A percentile compares a stretch with the other conserved stretches of the same genome.
Evolutionary conservation across 1,284 basidiomycete species (phyloP).

Genomic region (Cryptococcus hybrid): DNA sequence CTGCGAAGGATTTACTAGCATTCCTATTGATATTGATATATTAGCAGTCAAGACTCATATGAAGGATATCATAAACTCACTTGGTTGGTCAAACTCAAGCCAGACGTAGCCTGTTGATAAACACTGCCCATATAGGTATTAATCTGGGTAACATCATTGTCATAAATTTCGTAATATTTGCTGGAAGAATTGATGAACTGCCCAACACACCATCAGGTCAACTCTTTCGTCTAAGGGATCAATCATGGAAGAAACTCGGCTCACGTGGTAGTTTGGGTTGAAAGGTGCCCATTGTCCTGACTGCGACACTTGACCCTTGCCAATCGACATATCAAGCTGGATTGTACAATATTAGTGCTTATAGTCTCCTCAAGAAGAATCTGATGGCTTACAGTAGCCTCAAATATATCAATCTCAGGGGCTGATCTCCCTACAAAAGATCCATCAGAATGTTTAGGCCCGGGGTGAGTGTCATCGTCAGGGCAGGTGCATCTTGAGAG

Average conservation of each 20-base stretch:
- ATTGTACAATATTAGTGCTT: neutral
- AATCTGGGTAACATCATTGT: slow-evolving; percentile 52
- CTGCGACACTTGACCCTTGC: slow-evolving; percentile 43
- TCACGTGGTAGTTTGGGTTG: slow-evolving; percentile 39
- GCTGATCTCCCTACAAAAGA: slow-evolving; percentile 75
- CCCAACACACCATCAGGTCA: neutral
- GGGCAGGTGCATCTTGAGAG: slow-evolving; percentile 77
- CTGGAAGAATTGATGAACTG: slow-evolving; percentile 42
- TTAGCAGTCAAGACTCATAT: neutral
- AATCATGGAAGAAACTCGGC: slow-evolving; percentile 3
- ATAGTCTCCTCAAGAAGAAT: slow-evolving; percentile 16
- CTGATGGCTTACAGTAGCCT: slow-evolving; percentile 56
- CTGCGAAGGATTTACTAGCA: slow-evolving; percentile 36
- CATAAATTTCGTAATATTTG: slow-evolving; percentile 53
- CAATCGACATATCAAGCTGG: slow-evolving; percentile 19
- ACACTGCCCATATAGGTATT: slow-evolving; percentile 59
- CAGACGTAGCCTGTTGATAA: slow-evolving; percentile 61
- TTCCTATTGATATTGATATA: slow-evolving; percentile 8
- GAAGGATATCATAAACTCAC: slow-evolving; percentile 6
- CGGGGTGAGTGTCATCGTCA: slow-evolving; percentile 68
- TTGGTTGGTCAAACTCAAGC: slow-evolving; percentile 33
- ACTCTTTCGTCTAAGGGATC: neutral
- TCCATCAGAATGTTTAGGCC: slow-evolving; percentile 64
- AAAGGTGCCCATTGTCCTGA: slow-evolving; percentile 49
- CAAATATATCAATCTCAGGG: slow-evolving; percentile 82